Percentiles rank a stretch among this genome's conserved stretches.
Conservation (phyloP, 352 stramenopile genomes). For the Lagenidium giganteum region DNA sequence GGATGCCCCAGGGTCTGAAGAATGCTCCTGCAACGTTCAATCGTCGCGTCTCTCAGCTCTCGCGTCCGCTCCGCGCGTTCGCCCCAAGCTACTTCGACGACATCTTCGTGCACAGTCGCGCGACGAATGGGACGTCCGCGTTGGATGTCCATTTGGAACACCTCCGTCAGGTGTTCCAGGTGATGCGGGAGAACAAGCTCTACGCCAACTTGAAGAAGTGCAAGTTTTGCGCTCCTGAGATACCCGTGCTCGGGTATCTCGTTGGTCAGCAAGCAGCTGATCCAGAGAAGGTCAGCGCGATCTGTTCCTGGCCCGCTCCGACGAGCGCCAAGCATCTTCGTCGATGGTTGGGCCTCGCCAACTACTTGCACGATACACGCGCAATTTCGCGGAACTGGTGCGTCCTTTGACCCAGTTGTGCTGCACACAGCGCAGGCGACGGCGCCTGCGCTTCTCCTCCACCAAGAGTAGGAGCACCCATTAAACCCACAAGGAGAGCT, state of each 20-base stretch:
- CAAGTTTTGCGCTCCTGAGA: conserved; percentile 16
- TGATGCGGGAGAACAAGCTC: conserved; percentile 12
- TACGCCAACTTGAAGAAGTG: conserved; percentile 24
- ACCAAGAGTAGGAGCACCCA: too few relatives aligned
- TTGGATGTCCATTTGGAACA: conserved; percentile 15
- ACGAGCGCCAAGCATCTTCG: conserved; percentile 1
- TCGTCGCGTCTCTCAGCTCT: conserved; percentile 16
- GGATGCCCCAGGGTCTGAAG: conserved; percentile 17
- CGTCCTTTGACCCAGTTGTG: conserved; percentile 4
- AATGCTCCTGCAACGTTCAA: conserved; percentile 32
- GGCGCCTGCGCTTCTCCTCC: too few relatives aligned
- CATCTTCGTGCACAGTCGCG: conserved; percentile 14
- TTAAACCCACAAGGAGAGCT: too few relatives aligned
- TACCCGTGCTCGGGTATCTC: conserved; percentile 20
- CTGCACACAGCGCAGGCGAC: too few relatives aligned
- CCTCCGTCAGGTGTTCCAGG: conserved; percentile 14
- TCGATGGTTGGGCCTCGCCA: conserved; percentile 10
- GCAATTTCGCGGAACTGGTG: conserved; percentile 9
- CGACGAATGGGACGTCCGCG: conserved; percentile 4
- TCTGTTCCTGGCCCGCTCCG: conserved; percentile 3
- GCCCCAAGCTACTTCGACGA: conserved; percentile 28
- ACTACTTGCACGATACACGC: conserved; percentile 7
- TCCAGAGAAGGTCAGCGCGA: conserved; percentile 10
- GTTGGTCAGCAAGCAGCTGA: conserved; percentile 13
- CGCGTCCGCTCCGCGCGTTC: conserved; percentile 12